Evolutionary conservation across 768 basidiomycete genomes (phyloP).

Genomic region (Multifurca ochricompacta): DNA sequence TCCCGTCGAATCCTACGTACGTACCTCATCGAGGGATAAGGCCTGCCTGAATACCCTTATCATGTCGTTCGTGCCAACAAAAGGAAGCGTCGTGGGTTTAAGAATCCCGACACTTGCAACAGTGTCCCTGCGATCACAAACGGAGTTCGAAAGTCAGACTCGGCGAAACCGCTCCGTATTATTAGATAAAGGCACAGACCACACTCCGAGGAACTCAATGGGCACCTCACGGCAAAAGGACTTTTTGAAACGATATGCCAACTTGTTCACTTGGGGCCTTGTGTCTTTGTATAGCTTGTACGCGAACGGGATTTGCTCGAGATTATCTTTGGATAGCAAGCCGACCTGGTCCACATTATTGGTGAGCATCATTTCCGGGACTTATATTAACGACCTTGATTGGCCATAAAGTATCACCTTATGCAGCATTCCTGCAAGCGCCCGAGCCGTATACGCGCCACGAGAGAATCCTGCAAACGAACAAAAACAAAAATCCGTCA

Average conservation of each 20-base stretch:
- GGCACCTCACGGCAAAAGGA: conserved; percentile 58
- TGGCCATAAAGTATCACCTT: conserved; percentile 37
- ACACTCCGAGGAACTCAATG: conserved; percentile 79
- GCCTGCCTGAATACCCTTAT: conserved; percentile 74
- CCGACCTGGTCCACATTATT: conserved; percentile 46
- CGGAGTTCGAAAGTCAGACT: background rate
- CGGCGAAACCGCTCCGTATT: background rate
- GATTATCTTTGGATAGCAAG: conserved; percentile 57
- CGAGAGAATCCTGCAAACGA: conserved; percentile 66
- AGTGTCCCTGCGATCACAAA: conserved; percentile 51
- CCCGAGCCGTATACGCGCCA: conserved; percentile 57
- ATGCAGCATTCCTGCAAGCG: conserved; percentile 67
- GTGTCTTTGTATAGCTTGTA: conserved; percentile 61
- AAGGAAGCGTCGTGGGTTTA: conserved; percentile 52
- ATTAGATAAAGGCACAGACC: conserved; percentile 34
- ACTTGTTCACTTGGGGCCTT: conserved; percentile 32
- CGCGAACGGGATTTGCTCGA: conserved; percentile 64
- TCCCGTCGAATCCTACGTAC: conserved; percentile 16
- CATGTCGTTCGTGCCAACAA: conserved; percentile 51
- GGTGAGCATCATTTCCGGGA: background rate
- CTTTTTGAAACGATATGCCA: conserved; percentile 62
- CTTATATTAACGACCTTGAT: background rate
- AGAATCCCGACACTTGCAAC: conserved; percentile 68
- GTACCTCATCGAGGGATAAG: conserved; percentile 67
- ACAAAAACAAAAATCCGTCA: too few relatives aligned